These are phyloP conservation scores for Periglandula ipomoeae DNA, from an alignment of 2,329 filamentous ascomycete genomes.

Conservation along the genomic window DNA sequence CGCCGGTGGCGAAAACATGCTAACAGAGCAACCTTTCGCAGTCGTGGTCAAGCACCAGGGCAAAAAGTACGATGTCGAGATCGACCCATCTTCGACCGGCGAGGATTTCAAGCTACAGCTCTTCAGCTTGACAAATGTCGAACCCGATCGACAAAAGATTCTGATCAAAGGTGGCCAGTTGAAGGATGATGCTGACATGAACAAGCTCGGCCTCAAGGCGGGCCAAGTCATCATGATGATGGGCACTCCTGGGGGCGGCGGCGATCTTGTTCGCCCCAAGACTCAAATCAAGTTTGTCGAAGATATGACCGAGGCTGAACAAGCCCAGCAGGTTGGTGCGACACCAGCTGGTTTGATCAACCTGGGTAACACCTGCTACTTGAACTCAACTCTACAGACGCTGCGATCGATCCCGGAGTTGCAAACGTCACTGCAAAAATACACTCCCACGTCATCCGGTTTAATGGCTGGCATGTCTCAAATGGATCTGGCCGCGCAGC, in stretches of 20 bases:
- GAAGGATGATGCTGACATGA: slow-evolving; percentile 87
- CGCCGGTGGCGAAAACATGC: slow-evolving; percentile 2
- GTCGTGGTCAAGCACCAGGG: slow-evolving; percentile 92
- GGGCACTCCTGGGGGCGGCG: slow-evolving; percentile 68
- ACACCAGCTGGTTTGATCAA: slow-evolving; percentile 85
- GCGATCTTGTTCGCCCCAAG: slow-evolving; percentile 60
- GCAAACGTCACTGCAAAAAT: slow-evolving; percentile 65
- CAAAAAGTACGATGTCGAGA: slow-evolving; percentile 89
- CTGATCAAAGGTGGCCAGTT: slow-evolving; percentile 88
- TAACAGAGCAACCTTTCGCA: slow-evolving; percentile 26
- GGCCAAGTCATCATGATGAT: slow-evolving; percentile 93
- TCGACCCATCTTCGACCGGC: slow-evolving; percentile 75
- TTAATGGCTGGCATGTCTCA: slow-evolving; percentile 39
- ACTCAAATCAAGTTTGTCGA: slow-evolving; percentile 83
- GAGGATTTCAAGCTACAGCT: slow-evolving; percentile 95
- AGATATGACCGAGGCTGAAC: slow-evolving; percentile 94
- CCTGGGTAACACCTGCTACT: slow-evolving; percentile 94
- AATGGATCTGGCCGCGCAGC: slow-evolving; percentile 64
- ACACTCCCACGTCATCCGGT: slow-evolving; percentile 22
- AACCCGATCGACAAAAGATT: slow-evolving; percentile 93
- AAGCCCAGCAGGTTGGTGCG: slow-evolving; percentile 71
- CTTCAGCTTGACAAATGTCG: slow-evolving; percentile 89
- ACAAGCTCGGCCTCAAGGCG: slow-evolving; percentile 74
- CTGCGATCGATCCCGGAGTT: slow-evolving; percentile 84
- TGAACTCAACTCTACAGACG: slow-evolving; percentile 94